Evolutionary conservation across 179 eudicot species (phyloP).

Genomic region (Drosera spatulata): DNA sequence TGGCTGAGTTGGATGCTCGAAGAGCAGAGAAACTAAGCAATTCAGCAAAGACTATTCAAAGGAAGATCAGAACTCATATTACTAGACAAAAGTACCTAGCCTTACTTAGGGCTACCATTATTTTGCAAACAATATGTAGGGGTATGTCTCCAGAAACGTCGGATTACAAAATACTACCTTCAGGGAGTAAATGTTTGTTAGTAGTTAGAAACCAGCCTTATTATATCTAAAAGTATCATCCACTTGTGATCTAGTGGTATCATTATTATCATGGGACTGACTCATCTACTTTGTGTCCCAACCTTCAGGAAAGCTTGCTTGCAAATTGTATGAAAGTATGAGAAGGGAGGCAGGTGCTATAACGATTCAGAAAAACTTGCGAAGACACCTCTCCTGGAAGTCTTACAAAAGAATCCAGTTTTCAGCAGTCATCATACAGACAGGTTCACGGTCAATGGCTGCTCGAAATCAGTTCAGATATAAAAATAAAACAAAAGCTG

Average conservation of each 20-base stretch:
- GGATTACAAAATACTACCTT: background rate
- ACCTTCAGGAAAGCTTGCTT: slow-evolving; percentile 58
- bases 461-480: slow-evolving; percentile 60
- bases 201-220: too few species aligned
- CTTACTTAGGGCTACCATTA: slow-evolving; percentile 40
- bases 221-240: background rate
- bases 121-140: slow-evolving; percentile 58
- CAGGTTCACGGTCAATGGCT: slow-evolving; percentile 61
- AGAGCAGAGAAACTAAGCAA: slow-evolving; percentile 54
- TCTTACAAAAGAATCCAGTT: slow-evolving; percentile 30
- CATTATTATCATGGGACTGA: background rate
- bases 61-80: slow-evolving; percentile 57
- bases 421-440: slow-evolving; percentile 57
- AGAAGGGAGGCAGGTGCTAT: slow-evolving; percentile 67
- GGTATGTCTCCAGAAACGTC: slow-evolving; percentile 34
- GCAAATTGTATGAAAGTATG: slow-evolving; percentile 42
- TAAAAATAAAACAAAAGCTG: slow-evolving; percentile 55
- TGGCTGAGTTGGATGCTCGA: slow-evolving; percentile 87
- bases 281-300: background rate
- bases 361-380: slow-evolving; percentile 55
- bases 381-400: slow-evolving; percentile 60
- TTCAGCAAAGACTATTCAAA: slow-evolving; percentile 72
- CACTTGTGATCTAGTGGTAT: background rate
- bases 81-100: slow-evolving; percentile 48
- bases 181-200: too few species aligned